phyloP scores from a whole-genome alignment of 2,329 filamentous ascomycete species.

The Thielaviopsis cerberus region DNA sequence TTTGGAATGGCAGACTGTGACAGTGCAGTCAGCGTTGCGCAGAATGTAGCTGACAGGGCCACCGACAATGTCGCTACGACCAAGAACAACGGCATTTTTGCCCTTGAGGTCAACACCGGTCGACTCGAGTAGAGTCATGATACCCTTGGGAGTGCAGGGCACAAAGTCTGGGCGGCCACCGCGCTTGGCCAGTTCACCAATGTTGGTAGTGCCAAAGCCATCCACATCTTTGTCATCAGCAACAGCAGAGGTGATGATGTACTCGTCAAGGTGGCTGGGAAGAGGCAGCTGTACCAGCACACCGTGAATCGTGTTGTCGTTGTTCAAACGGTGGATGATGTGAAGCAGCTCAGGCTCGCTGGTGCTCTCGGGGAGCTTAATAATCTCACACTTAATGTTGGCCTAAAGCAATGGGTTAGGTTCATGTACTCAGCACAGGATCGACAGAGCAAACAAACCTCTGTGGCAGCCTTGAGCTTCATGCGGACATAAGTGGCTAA shows the following conservation, averaged over 20 bases:
- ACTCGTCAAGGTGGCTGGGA: slow-evolving; percentile 77
- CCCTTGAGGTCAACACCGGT: slow-evolving; percentile 66
- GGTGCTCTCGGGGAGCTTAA: slow-evolving; percentile 66
- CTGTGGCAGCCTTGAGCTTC: slow-evolving; percentile 92
- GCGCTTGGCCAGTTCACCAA: slow-evolving; percentile 90
- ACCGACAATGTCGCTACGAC: slow-evolving; percentile 90
- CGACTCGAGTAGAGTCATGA: slow-evolving; percentile 80
- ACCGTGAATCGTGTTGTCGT: slow-evolving; percentile 70
- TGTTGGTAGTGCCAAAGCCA: slow-evolving; percentile 84
- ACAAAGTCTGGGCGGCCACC: slow-evolving; percentile 77
- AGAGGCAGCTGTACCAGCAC: slow-evolving; percentile 88
- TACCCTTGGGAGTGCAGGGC: slow-evolving; percentile 90
- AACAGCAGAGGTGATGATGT: slow-evolving; percentile 75
- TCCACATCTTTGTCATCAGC: slow-evolving; percentile 93
- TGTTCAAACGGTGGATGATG: slow-evolving; percentile 64
- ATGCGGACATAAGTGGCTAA: slow-evolving; percentile 94
- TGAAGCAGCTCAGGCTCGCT: slow-evolving; percentile 74
- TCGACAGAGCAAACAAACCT: slow-evolving; percentile 36
- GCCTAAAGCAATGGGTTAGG: slow-evolving; percentile 34
- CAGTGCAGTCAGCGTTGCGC: slow-evolving; percentile 88
- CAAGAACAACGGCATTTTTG: slow-evolving; percentile 87
- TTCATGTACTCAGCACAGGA: not conserved
- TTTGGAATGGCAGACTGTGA: slow-evolving; percentile 87
- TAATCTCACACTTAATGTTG: slow-evolving; percentile 70
- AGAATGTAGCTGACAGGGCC: slow-evolving; percentile 91